phyloP scores from a whole-genome alignment of 495 filamentous ascomycete genomes.

The Xylaria telfairii region DNA sequence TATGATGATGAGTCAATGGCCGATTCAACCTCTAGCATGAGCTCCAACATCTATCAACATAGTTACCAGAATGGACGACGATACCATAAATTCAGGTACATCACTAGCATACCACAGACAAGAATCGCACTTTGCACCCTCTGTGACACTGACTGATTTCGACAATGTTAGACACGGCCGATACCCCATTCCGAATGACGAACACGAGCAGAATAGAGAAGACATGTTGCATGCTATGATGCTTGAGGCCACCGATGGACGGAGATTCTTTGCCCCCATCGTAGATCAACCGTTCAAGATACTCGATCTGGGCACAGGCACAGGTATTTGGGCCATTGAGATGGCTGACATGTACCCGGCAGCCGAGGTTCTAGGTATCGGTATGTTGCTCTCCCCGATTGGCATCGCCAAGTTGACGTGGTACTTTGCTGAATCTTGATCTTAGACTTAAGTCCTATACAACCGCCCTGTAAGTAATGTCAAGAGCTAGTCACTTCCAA shows the following conservation, averaged over 20 bases:
- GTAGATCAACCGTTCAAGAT: constrained; percentile 52
- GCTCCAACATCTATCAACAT: constrained; percentile 52
- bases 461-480: constrained; percentile 44
- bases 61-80: constrained; percentile 62
- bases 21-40: constrained; percentile 44
- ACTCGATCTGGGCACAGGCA: constrained; percentile 68
- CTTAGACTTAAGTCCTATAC: constrained; percentile 69
- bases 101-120: constrained; percentile 41
- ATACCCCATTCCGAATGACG: constrained; percentile 39
- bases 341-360: constrained; percentile 52
- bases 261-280: constrained; percentile 61
- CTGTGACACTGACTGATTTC: not conserved
- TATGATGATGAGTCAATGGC: constrained; percentile 39
- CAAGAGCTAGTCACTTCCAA: too few species aligned
- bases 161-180: constrained; percentile 21
- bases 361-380: constrained; percentile 62
- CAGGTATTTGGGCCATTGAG: constrained; percentile 67
- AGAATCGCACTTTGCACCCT: not conserved
- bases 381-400: not conserved
- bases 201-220: constrained; percentile 36
- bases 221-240: constrained; percentile 64
- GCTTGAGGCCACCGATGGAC: constrained; percentile 52
- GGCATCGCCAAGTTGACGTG: not conserved
- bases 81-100: constrained; percentile 60
- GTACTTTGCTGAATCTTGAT: constrained; percentile 35